phyloP scores from a whole-genome alignment of 2,329 filamentous ascomycete genomes.

The Pyricularia sp. region DNA sequence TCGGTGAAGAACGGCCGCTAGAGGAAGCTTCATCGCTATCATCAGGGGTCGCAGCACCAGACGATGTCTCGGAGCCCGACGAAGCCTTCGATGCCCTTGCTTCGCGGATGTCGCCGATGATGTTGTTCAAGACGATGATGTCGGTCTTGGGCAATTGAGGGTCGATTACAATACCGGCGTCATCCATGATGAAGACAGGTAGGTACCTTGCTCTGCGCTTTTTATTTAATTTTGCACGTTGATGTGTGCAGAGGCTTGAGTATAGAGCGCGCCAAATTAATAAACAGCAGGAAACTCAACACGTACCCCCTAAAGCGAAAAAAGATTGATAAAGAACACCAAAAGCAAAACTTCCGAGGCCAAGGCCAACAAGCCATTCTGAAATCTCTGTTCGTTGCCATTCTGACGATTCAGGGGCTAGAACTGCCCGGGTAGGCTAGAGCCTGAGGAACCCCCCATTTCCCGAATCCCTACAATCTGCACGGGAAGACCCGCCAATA shows the following conservation, averaged over 20 bases:
- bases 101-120: slow-evolving; percentile 23
- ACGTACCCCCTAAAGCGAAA: neutral
- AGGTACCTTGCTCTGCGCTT: neutral
- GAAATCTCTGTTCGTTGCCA: neutral
- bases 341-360: neutral
- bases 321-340: neutral
- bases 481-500: neutral
- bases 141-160: slow-evolving; percentile 28
- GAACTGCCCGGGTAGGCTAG: neutral
- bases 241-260: neutral
- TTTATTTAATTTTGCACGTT: neutral
- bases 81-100: slow-evolving; percentile 7
- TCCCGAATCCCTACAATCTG: neutral
- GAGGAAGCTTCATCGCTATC: neutral
- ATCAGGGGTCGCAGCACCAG: neutral
- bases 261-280: neutral
- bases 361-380: neutral
- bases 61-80: slow-evolving; percentile 5
- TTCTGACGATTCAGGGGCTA: neutral
- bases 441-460: neutral
- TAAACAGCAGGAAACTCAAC: neutral
- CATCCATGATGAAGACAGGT: slow-evolving; percentile 4
- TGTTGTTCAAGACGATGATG: slow-evolving; percentile 23
- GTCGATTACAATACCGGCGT: slow-evolving; percentile 23
- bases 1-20: neutral